Base-by-base conservation (phyloP, 1,284 basidiomycete species). In the Malassezia globosa region DNA sequence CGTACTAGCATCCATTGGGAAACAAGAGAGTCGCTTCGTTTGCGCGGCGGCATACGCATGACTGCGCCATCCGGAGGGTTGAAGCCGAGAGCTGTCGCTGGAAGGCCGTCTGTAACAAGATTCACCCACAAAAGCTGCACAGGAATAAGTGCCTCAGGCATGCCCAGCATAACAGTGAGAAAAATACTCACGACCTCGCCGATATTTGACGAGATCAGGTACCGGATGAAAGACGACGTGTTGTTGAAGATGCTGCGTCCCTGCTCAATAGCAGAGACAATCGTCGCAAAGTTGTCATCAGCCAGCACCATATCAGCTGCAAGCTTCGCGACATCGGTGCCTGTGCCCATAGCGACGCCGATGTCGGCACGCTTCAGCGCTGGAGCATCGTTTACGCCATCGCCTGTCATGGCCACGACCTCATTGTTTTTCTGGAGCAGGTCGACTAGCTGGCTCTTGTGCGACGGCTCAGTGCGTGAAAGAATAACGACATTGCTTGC, bases 161-260 rank as follows among this genome's bases (percentile, higher is more conserved):
- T 94, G 62, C 92, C 92, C 49, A 96, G 77, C 38, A 96, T 77
- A 21, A 96, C 92, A 3, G 92, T 96, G 60, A 96, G 75, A 78
- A 97, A 97, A 74, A 97, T 97, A 67, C 80, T 86, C 69, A 96
- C 89, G 57, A 96, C 92, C 73, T 95, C 90, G 55, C 92, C 90
- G 69, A 96, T 96, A 77, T 96, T 97, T 51, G 86, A 90, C 35
- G 88, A 94, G 74, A 97, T 76, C 45, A 77, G 60, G 64, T 79
- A 75, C 51, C 87, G 83, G 73, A 92, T 90, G 72, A 97, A 97
- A 70, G 92, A 87, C 75, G 96, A 95, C 42, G 89, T 96, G 75
- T 96, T 96, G 76, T 96, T 95, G 75, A 95, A 97, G 71, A 97
- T 97, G 46, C 87, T 78, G 71, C 94, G 78, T 60, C 92, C 92